phyloP scores from a whole-genome alignment of 2,329 filamentous ascomycete species.

The Amauroascus niger region DNA sequence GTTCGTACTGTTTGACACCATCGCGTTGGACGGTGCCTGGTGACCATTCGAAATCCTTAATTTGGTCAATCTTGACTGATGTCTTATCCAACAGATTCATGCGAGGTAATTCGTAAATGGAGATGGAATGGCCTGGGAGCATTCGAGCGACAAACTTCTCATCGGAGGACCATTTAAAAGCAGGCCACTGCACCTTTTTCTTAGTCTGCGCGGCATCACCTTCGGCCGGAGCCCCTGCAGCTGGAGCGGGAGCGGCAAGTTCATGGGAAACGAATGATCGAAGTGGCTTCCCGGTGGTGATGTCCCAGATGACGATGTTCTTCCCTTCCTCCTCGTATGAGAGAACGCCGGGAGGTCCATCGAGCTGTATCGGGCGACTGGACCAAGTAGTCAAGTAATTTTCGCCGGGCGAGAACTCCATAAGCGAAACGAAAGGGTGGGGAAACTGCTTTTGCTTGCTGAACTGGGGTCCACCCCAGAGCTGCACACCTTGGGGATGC shows the following conservation, averaged over 20 bases:
- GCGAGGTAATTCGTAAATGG: constrained; percentile 76
- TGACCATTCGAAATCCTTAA: constrained; percentile 97
- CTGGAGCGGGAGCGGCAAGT: constrained; percentile 52
- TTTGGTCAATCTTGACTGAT: constrained; percentile 89
- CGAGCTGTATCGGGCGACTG: constrained; percentile 80
- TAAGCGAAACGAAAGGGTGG: constrained; percentile 88
- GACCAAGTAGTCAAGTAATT: constrained; percentile 97
- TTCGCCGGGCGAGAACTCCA: constrained; percentile 90
- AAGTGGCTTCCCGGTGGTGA: constrained; percentile 77
- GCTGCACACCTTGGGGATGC: constrained; percentile 89
- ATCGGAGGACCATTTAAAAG: constrained; percentile 98
- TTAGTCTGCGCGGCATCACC: constrained; percentile 56
- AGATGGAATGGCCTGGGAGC: constrained; percentile 78
- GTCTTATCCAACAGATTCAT: constrained; percentile 89
- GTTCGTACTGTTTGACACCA: constrained; percentile 82
- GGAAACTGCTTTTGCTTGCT: constrained; percentile 84
- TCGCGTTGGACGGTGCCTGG: constrained; percentile 73
- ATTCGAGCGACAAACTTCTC: constrained; percentile 94
- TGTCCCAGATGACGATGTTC: constrained; percentile 98
- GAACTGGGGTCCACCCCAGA: constrained; percentile 91
- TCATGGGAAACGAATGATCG: constrained; percentile 92
- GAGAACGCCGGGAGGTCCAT: constrained; percentile 75
- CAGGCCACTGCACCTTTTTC: constrained; percentile 94
- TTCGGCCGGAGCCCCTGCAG: too few relatives aligned
- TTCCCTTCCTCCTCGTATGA: constrained; percentile 92